Percentiles rank a stretch among this genome's conserved stretches.
phyloP scores from a whole-genome alignment of 805 yeast genomes.

The Isabelozyma gotoi region DNA sequence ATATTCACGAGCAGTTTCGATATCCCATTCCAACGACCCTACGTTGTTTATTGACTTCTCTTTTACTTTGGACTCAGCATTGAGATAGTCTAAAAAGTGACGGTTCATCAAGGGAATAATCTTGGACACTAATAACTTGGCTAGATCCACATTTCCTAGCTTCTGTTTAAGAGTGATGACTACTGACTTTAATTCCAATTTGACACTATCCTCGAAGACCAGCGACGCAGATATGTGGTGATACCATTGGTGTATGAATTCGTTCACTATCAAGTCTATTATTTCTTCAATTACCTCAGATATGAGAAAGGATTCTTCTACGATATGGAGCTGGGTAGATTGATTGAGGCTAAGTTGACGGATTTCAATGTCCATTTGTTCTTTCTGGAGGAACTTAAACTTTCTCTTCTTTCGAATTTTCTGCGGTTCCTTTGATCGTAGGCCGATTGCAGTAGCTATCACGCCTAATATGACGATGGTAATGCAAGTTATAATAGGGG shows the following conservation, averaged over 20 bases:
- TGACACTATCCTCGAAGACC: constrained; percentile 39
- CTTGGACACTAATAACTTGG: constrained; percentile 56
- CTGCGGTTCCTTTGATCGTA: not conserved
- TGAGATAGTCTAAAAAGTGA: constrained; percentile 55
- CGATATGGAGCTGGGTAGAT: constrained; percentile 21
- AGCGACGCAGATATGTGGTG: constrained; percentile 35
- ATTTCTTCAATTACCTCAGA: constrained; percentile 54
- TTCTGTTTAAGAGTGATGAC: constrained; percentile 43
- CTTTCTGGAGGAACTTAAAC: constrained; percentile 1
- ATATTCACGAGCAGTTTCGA: constrained; percentile 44
- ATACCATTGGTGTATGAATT: constrained; percentile 62
- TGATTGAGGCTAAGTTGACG: constrained; percentile 20
- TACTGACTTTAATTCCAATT: constrained; percentile 42
- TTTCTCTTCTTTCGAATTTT: not conserved
- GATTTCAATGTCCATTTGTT: constrained; percentile 12
- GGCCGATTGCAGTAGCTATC: not conserved
- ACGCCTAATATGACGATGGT: not conserved
- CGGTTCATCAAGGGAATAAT: constrained; percentile 64
- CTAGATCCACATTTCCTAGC: constrained; percentile 46
- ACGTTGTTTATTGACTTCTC: constrained; percentile 15
- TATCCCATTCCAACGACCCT: constrained; percentile 33
- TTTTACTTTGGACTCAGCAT: constrained; percentile 37
- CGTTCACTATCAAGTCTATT: constrained; percentile 46
- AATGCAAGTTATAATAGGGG: not conserved
- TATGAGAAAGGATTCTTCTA: constrained; percentile 50